Percentiles rank a stretch among this genome's conserved stretches.
Evolutionary conservation across 495 filamentous ascomycete genomes (phyloP).

Genomic region (Parathielavia hyrcaniae): DNA sequence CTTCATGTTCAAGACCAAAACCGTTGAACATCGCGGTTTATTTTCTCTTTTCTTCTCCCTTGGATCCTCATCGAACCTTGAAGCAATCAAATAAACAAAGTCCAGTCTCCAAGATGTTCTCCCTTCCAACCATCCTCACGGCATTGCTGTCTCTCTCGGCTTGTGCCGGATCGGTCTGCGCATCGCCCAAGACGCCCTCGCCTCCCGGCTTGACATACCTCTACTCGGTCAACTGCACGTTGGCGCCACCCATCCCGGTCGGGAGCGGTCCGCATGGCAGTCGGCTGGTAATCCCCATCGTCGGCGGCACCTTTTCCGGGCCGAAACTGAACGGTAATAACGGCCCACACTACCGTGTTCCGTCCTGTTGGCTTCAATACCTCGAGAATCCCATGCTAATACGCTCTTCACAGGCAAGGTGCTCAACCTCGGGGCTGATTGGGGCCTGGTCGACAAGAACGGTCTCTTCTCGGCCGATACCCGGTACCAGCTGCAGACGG

Average conservation of each 20-base stretch:
- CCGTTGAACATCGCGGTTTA: not conserved
- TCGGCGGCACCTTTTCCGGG: constrained; percentile 23
- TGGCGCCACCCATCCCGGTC: constrained; percentile 17
- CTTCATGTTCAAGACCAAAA: too few species aligned
- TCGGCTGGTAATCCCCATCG: constrained; percentile 27
- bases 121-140: not conserved
- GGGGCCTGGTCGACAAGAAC: constrained; percentile 24
- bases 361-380: not conserved
- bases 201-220: constrained; percentile 24
- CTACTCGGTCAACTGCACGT: constrained; percentile 29
- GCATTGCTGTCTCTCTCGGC: not conserved
- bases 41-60: not conserved
- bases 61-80: too few species aligned
- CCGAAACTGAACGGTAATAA: constrained; percentile 19
- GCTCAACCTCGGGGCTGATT: constrained; percentile 30
- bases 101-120: not conserved
- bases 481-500: constrained; percentile 28
- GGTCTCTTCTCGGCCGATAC: constrained; percentile 28
- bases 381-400: not conserved
- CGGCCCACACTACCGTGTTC: not conserved
- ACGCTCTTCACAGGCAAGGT: constrained; percentile 21
- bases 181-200: constrained; percentile 5
- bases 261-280: constrained; percentile 20
- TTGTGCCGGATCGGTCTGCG: not conserved
- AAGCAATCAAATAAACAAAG: too few species aligned